These are phyloP conservation scores for Grosmannia clavigera DNA, from an alignment of 2,329 filamentous ascomycete species.

Conservation along the genomic window DNA sequence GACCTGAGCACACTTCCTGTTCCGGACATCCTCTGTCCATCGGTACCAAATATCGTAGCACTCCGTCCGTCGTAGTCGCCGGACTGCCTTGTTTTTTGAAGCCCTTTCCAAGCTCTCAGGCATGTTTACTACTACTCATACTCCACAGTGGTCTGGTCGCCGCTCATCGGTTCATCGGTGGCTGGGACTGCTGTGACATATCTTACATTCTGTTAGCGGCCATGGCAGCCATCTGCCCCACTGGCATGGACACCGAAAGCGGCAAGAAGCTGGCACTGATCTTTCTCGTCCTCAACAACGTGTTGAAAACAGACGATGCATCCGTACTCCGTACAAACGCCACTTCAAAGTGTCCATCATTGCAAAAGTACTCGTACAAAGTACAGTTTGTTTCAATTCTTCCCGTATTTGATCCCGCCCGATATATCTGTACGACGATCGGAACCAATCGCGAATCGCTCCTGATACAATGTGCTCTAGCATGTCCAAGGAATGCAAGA, in stretches of 20 bases:
- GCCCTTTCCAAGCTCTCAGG: too few species aligned
- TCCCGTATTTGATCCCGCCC: background rate
- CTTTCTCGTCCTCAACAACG: background rate
- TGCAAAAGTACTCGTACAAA: background rate
- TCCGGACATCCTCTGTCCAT: too few species aligned
- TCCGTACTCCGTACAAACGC: too few species aligned
- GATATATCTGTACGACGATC: too few species aligned
- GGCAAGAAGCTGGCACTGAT: background rate
- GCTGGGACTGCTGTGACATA: background rate
- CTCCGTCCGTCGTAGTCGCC: too few species aligned
- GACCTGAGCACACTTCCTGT: too few species aligned
- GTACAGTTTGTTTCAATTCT: background rate
- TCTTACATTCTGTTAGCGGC: background rate
- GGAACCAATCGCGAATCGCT: too few species aligned
- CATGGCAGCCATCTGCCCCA: background rate
- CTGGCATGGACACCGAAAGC: background rate
- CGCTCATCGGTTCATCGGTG: background rate
- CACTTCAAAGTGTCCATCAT: too few species aligned
- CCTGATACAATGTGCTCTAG: background rate
- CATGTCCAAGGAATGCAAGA: background rate
- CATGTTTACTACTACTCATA: background rate
- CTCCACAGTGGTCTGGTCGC: background rate
- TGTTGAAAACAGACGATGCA: too few species aligned
- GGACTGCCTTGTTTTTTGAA: too few species aligned
- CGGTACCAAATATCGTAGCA: too few species aligned